Evolutionary conservation across 148 eudicot species (phyloP), one percentile per base, ranked within the genome.

Genomic region (Chenopodium quinoa): DNA sequence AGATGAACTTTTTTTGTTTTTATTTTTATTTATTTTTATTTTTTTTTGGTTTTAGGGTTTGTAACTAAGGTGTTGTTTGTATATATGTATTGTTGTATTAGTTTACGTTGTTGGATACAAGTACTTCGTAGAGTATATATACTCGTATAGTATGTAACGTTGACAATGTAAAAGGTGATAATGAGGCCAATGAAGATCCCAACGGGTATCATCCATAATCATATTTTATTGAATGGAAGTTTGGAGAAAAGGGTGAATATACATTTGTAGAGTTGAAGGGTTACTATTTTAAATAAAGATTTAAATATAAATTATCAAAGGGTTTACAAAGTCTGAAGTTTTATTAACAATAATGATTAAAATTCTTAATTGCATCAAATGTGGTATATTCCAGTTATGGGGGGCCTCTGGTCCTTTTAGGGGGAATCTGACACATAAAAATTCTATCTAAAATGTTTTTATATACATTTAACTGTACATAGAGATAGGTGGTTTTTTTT

Each of bases 161-260:
- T 82, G 81, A 77, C 84, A 71, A 46, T 44, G 10, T 76, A 56
- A 81, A 79, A 75, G 79, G 50, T 48, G 66, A 64, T 14, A 64
- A 65, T 54, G 11, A 34, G 65, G 46, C 72, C 70, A 64, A 14
- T 63, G 58, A 52, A 11, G 48, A 48, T 66, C 22, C 79, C 67
- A 68, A 81, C 10, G 23, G 68, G 75, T 74, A 58, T 3, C 13
- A 40, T 32, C 52, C 73, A 27, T 81, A 67, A 66, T 22, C 16
- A 54, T 29, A 11, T 9, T 31, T 32, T 3, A 23, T 29, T 46
- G 7, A 37, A 66, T 56, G 74, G 73, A 22, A 25, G 9, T 17
- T 20, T 8, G 4, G 4, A 1, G 20, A 22, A 34, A 40, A 32
- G 16, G 46, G 75, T 40, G 66, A 40, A 6, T 40, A 6, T 5